Percentiles rank a stretch among this genome's conserved stretches.
Conservation (phyloP, 352 stramenopile species). For the Pythium brachiatum region DNA sequence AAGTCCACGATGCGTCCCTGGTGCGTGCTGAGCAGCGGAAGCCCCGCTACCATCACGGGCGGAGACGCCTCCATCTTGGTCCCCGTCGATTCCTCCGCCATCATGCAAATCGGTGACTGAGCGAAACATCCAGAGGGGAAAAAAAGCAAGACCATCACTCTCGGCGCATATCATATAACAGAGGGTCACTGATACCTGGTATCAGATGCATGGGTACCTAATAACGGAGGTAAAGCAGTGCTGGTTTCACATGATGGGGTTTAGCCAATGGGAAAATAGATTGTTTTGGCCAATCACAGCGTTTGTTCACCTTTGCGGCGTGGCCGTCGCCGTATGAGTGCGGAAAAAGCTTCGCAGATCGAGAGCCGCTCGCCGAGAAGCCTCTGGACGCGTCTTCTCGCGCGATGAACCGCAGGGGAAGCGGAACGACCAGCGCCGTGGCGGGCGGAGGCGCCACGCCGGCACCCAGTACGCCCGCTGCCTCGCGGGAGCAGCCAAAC, state of each 20-base stretch:
- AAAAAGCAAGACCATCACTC: constrained; percentile 12
- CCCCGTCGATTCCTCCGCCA: constrained; percentile 10
- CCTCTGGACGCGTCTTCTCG: constrained; percentile 1
- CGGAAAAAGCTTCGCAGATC: constrained; percentile 28
- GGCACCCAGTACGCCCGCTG: neutral
- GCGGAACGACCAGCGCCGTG: neutral
- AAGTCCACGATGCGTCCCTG: constrained; percentile 49
- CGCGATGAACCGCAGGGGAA: constrained; percentile 23
- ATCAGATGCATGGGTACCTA: no score
- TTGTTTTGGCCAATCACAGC: constrained; percentile 18
- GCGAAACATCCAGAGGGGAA: neutral
- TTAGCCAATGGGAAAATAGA: constrained; percentile 22
- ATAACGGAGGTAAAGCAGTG: constrained; percentile 1
- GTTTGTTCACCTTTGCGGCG: constrained; percentile 26
- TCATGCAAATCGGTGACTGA: constrained; percentile 4
- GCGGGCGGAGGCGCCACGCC: neutral
- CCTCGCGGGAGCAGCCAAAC: constrained; percentile 10
- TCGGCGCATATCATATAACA: neutral
- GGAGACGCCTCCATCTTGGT: neutral
- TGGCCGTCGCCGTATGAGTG: constrained; percentile 23
- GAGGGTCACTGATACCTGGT: no score
- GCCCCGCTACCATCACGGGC: constrained; percentile 13
- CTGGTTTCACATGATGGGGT: neutral
- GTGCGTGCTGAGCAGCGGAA: constrained; percentile 27
- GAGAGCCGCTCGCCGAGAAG: constrained; percentile 9